Evolutionary conservation across 495 filamentous ascomycete genomes (phyloP).

Genomic region (Xylaria nigripes): DNA sequence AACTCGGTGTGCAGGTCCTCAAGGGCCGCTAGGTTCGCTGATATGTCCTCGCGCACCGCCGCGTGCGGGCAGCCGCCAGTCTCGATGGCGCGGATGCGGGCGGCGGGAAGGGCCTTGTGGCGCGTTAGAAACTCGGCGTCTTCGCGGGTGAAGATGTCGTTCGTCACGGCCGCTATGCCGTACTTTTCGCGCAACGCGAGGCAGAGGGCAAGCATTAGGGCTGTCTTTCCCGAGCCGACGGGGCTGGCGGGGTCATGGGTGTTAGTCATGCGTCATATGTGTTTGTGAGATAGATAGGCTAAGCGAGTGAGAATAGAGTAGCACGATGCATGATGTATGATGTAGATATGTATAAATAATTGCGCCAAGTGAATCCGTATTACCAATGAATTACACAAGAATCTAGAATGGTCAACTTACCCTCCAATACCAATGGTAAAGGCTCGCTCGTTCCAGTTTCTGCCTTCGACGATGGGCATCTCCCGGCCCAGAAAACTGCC

Average conservation of each 20-base stretch:
- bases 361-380: no score
- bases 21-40: constrained; percentile 82
- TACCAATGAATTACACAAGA: no score
- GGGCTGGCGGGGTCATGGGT: constrained; percentile 48
- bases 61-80: constrained; percentile 97
- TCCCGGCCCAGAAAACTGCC: constrained; percentile 86
- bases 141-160: constrained; percentile 98
- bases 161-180: constrained; percentile 91
- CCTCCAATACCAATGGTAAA: constrained; percentile 96
- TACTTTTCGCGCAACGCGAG: constrained; percentile 64
- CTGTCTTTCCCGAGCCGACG: constrained; percentile 95
- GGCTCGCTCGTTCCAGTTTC: constrained; percentile 82
- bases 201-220: constrained; percentile 87
- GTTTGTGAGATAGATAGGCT: neutral
- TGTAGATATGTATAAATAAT: no score
- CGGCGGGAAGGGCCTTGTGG: constrained; percentile 70
- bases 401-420: constrained; percentile 43
- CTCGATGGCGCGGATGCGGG: constrained; percentile 89
- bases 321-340: no score
- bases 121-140: constrained; percentile 94
- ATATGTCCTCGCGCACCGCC: constrained; percentile 95
- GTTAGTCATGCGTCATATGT: constrained; percentile 5
- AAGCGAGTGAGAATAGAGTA: neutral
- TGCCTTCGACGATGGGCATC: constrained; percentile 81
- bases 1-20: constrained; percentile 76